phyloP scores from a whole-genome alignment of 495 filamentous ascomycete species.

The Penicillium diatomitis region DNA sequence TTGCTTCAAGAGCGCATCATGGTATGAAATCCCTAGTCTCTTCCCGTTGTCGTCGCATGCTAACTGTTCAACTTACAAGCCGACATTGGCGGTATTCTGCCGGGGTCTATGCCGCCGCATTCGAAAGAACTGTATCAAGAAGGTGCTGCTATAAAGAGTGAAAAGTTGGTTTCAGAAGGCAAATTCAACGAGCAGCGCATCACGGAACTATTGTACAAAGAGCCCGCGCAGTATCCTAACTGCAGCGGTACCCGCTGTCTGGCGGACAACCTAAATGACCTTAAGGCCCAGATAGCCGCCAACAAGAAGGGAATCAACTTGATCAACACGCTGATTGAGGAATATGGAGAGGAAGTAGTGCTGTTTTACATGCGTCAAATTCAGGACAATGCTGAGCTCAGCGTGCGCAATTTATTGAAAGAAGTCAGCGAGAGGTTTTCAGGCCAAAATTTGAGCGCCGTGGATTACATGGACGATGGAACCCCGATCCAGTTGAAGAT shows the following conservation, averaged over 20 bases:
- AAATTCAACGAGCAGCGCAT: slow-evolving; percentile 80
- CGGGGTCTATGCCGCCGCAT: slow-evolving; percentile 91
- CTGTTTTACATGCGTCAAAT: slow-evolving; percentile 91
- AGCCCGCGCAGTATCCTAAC: slow-evolving; percentile 75
- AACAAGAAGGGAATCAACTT: slow-evolving; percentile 93
- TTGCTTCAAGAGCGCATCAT: slow-evolving; percentile 80
- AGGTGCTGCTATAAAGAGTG: slow-evolving; percentile 83
- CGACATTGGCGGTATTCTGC: slow-evolving; percentile 91
- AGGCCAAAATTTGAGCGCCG: slow-evolving; percentile 65
- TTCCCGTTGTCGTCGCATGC: slow-evolving; percentile 31
- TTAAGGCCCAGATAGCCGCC: slow-evolving; percentile 89
- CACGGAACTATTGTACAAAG: slow-evolving; percentile 66
- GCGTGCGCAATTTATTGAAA: slow-evolving; percentile 71
- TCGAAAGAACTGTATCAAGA: slow-evolving; percentile 89
- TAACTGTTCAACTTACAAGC: slow-evolving; percentile 55
- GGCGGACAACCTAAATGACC: slow-evolving; percentile 86
- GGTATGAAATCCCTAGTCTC: slow-evolving; percentile 36
- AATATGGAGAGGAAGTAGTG: slow-evolving; percentile 84
- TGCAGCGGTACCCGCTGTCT: slow-evolving; percentile 85
- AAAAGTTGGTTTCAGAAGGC: slow-evolving; percentile 86
- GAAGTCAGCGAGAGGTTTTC: slow-evolving; percentile 62
- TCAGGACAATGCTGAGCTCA: slow-evolving; percentile 80
- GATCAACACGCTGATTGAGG: slow-evolving; percentile 70
- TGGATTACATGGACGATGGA: slow-evolving; percentile 93
- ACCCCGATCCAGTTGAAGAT: slow-evolving; percentile 78